Conservation (phyloP, 129 eudicot genomes). For the Flaveria robusta region DNA sequence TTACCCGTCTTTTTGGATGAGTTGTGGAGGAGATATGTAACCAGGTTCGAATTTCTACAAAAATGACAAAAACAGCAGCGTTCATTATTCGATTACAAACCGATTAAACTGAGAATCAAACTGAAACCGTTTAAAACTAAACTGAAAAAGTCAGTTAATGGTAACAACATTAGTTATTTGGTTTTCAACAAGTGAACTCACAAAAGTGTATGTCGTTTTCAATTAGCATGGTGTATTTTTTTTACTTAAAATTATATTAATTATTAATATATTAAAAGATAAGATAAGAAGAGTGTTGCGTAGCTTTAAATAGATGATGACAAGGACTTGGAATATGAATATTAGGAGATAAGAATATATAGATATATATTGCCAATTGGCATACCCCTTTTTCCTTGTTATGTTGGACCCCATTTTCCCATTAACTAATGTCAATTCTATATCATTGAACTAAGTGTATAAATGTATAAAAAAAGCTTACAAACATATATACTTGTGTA, state of each 20-base stretch:
- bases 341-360: conserved; percentile 13
- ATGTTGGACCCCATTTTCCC: conserved; percentile 18
- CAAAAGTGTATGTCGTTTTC: conserved; percentile 20
- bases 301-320: conserved; percentile 16
- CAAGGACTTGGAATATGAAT: conserved; percentile 24
- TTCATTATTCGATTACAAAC: no score
- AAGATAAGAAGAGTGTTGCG: conserved; percentile 31
- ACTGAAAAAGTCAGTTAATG: no score
- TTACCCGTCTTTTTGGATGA: conserved; percentile 47
- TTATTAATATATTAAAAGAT: background rate
- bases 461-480: background rate
- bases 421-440: background rate
- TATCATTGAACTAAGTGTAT: background rate
- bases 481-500: no score
- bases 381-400: conserved; percentile 11
- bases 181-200: no score
- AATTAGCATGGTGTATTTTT: background rate
- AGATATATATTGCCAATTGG: conserved; percentile 3
- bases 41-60: conserved; percentile 78
- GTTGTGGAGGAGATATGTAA: conserved; percentile 45
- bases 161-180: no score
- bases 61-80: background rate
- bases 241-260: background rate
- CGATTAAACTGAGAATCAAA: no score
- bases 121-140: no score